Evolutionary conservation across 2,329 filamentous ascomycete species (phyloP).

Genomic region (Tolypocladium pustulatum): DNA sequence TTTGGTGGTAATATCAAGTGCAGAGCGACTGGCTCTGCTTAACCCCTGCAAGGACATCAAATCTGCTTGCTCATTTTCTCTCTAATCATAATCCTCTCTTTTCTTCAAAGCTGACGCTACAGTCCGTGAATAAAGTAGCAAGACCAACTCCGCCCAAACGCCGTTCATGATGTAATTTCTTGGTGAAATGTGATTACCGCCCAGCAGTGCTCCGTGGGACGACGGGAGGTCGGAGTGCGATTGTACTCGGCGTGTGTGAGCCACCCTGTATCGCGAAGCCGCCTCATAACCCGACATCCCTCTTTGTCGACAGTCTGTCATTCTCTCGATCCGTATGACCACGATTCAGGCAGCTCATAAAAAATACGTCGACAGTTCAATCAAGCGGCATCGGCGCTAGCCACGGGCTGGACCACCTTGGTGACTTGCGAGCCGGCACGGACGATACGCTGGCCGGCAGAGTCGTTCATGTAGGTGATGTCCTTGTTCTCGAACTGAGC

Average conservation of each 20-base stretch:
- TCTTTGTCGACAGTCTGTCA: neutral
- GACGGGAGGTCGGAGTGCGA: neutral
- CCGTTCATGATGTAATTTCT: conserved; percentile 3
- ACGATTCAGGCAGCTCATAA: neutral
- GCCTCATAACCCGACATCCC: neutral
- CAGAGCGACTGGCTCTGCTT: neutral
- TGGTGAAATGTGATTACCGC: neutral
- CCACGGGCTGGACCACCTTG: conserved; percentile 67
- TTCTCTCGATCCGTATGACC: neutral
- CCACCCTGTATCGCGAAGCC: neutral
- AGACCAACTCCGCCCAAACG: conserved; percentile 1
- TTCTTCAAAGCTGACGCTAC: neutral
- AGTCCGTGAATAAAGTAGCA: neutral
- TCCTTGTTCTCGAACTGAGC: conserved; percentile 79
- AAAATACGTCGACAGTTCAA: neutral
- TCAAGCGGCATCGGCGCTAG: conserved; percentile 75
- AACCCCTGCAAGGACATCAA: neutral
- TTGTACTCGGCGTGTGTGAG: neutral
- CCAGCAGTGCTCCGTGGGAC: neutral
- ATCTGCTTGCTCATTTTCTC: neutral
- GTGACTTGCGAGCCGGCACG: conserved; percentile 80
- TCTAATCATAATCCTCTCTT: neutral
- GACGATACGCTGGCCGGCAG: conserved; percentile 69
- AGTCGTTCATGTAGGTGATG: conserved; percentile 69
- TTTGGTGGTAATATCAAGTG: neutral